Base-by-base conservation (phyloP, 768 basidiomycete genomes). In the Lentinula boryana region DNA sequence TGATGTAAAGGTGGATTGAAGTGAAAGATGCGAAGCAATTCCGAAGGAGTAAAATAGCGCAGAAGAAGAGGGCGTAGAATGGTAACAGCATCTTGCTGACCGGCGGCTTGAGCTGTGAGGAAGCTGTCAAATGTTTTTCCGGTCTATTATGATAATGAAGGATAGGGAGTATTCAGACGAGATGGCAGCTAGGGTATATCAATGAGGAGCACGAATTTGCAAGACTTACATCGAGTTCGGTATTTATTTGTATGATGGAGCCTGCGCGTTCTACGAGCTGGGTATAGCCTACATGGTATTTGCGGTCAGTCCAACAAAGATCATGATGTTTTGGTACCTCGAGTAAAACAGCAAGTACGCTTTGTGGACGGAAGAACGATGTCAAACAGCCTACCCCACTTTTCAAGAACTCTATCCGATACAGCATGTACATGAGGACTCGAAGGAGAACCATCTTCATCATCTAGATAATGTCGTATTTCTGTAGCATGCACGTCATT, bases 351-450 rank as follows among this genome's bases (percentile, higher is more conserved):
- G 64, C 91, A 93, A 1, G 84, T 84, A 49, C 88, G 76, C 40
- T 69, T 71, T 32, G 82, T 74, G 9, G 83, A 84, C 0, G 89
- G 88, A 9, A 80, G 68, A 10, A 91, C 87, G 50, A 93, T 91
- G 64, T 93, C 91, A 66, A 93, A 93, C 27, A 92, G 71, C 31
- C 85, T 77, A 3, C 89, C 90, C 88, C 91, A 92, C 72, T 87
- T 91, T 64, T 70, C 65, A 4, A 93, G 72, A 18, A 89, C 78
- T 58, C 80, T 84, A 56, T 87, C 83, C 2, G 87, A 81, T 10
- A 93, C 76, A 21, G 66, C 70, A 63, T 72, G 72, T 18, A 68
- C 68, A 36, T 69, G 62, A 40, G 68, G n/a, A 23, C 51, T 3
- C 27, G 60, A 61, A 43, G 65, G 65, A 2, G 23, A 55, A 10